These are phyloP conservation scores for Myotisia sp. DNA, from an alignment of 2,329 filamentous ascomycete genomes.

Conservation along the genomic window DNA sequence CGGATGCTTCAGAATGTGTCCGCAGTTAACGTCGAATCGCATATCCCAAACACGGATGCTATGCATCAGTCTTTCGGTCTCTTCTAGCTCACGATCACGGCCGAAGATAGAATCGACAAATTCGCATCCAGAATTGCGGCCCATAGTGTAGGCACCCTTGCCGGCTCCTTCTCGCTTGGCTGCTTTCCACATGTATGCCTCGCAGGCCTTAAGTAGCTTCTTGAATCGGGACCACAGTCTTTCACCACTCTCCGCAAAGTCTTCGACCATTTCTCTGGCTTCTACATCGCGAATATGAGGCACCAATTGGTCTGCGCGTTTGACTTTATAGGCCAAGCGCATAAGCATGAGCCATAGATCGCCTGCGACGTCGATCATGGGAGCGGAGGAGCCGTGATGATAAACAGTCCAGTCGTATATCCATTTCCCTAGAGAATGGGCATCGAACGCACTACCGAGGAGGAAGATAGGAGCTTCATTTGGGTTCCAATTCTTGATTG, in stretches of 20 bases:
- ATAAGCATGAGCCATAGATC: conserved; percentile 93
- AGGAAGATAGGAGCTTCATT: conserved; percentile 86
- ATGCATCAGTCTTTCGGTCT: conserved; percentile 87
- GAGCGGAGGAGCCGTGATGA: conserved; percentile 64
- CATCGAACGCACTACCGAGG: conserved; percentile 88
- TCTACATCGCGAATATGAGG: conserved; percentile 57
- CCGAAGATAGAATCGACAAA: conserved; percentile 96
- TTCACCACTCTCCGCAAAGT: conserved; percentile 81
- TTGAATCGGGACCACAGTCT: conserved; percentile 74
- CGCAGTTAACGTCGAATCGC: conserved; percentile 91
- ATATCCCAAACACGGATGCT: conserved; percentile 77
- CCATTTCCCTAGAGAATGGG: conserved; percentile 96
- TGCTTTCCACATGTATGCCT: conserved; percentile 87
- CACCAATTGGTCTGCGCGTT: conserved; percentile 69
- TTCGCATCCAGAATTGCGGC: conserved; percentile 82
- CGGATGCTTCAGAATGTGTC: conserved; percentile 59
- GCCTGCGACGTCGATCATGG: conserved; percentile 80
- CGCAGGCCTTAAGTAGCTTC: conserved; percentile 75
- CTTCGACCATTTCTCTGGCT: conserved; percentile 66
- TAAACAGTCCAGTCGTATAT: conserved; percentile 99
- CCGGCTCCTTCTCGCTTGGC: conserved; percentile 56
- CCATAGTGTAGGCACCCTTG: conserved; percentile 53
- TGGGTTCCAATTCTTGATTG: conserved; percentile 96
- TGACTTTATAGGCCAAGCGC: conserved; percentile 84
- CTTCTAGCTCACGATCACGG: conserved; percentile 72